Conservation (phyloP, 2,329 filamentous ascomycete species). For the Coleophoma crateriformis region DNA sequence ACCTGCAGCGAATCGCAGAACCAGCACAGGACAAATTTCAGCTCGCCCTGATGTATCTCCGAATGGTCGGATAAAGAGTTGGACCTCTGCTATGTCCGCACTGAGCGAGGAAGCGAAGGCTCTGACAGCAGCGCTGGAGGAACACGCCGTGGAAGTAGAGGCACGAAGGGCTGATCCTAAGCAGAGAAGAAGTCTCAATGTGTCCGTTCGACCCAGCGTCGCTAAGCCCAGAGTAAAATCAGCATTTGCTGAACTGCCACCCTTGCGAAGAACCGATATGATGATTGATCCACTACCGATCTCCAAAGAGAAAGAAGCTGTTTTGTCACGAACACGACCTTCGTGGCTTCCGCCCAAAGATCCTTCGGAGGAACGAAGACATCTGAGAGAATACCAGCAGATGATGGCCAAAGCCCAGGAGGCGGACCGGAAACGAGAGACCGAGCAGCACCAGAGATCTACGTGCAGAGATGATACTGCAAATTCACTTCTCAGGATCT, state of each 20-base stretch:
- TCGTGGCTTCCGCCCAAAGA: slow-evolving; percentile 85
- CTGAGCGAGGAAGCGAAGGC: slow-evolving; percentile 69
- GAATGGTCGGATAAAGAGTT: slow-evolving; percentile 62
- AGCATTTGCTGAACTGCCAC: slow-evolving; percentile 62
- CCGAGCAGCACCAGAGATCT: slow-evolving; percentile 43
- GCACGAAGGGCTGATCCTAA: slow-evolving; percentile 27
- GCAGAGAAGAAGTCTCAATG: slow-evolving; percentile 22
- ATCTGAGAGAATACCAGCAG: slow-evolving; percentile 78
- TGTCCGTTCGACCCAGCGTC: slow-evolving; percentile 27
- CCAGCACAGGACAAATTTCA: slow-evolving; percentile 49
- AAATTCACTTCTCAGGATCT: slow-evolving; percentile 53
- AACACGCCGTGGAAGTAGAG: slow-evolving; percentile 65
- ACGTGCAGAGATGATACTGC: slow-evolving; percentile 48
- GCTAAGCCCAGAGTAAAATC: slow-evolving; percentile 55
- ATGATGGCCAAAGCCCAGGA: slow-evolving; percentile 67
- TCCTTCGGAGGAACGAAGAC: slow-evolving; percentile 83
- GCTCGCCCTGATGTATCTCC: slow-evolving; percentile 41
- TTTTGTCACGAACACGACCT: slow-evolving; percentile 72
- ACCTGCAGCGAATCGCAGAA: slow-evolving; percentile 35
- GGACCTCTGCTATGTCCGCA: slow-evolving; percentile 64
- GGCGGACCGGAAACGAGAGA: slow-evolving; percentile 54
- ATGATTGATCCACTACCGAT: slow-evolving; percentile 82
- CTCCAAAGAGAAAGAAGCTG: slow-evolving; percentile 82
- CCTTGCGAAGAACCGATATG: slow-evolving; percentile 54
- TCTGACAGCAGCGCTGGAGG: slow-evolving; percentile 75